Percentiles rank a stretch among this genome's conserved stretches.
Conservation (phyloP, 352 stramenopile species). For the Globisporangium cylindrosporum region DNA sequence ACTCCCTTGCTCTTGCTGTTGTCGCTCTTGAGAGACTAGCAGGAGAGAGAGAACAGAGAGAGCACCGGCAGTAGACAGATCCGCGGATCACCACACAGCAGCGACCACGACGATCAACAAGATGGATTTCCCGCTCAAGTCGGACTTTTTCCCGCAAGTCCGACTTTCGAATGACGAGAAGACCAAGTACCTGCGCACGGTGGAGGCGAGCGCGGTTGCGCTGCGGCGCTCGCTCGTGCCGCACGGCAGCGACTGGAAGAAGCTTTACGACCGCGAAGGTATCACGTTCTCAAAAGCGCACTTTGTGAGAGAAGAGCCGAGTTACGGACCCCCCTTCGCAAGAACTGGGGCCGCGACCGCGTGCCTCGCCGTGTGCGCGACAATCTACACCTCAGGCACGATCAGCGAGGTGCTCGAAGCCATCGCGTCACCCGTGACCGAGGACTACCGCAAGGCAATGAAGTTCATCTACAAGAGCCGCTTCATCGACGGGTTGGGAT, state of each 20-base stretch:
- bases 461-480: constrained; percentile 50
- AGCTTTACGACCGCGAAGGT: constrained; percentile 48
- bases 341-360: constrained; percentile 21
- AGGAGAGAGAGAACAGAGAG: background rate
- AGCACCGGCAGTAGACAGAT: background rate
- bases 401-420: constrained; percentile 68
- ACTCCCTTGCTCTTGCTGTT: too few relatives aligned
- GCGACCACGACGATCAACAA: background rate
- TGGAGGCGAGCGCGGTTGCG: constrained; percentile 35
- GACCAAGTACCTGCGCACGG: constrained; percentile 39
- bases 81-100: background rate
- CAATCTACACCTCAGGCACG: constrained; percentile 45
- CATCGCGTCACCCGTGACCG: constrained; percentile 54
- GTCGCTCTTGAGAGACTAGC: too few relatives aligned
- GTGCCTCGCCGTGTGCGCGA: constrained; percentile 65
- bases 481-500: constrained; percentile 60
- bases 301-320: constrained; percentile 23
- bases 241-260: constrained; percentile 55
- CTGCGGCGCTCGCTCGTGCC: constrained; percentile 36
- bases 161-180: constrained; percentile 46
- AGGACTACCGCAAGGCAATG: constrained; percentile 71
- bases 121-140: constrained; percentile 75
- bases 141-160: constrained; percentile 66
- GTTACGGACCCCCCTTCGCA: background rate
- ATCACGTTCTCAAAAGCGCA: constrained; percentile 63